phyloP scores from a whole-genome alignment of 352 stramenopile species.

The Pythium angustatum region DNA sequence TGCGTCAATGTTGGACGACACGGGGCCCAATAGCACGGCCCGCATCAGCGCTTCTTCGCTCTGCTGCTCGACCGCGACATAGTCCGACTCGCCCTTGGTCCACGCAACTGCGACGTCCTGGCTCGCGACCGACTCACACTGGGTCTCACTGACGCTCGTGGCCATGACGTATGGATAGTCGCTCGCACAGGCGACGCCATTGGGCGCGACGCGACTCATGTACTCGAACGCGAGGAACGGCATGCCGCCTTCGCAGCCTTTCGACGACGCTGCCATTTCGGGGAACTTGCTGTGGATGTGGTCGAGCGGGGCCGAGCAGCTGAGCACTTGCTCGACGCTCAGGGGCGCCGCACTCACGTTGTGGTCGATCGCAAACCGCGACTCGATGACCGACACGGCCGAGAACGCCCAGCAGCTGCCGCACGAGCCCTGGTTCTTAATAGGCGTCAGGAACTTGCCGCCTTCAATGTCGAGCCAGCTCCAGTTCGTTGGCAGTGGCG shows the following conservation, averaged over 20 bases:
- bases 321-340: slow-evolving; percentile 86
- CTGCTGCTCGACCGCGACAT: slow-evolving; percentile 50
- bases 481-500: slow-evolving; percentile 43
- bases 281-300: slow-evolving; percentile 74
- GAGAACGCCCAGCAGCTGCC: slow-evolving; percentile 94
- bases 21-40: slow-evolving; percentile 61
- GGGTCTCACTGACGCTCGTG: slow-evolving; percentile 47
- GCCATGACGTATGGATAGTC: slow-evolving; percentile 82
- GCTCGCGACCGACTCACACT: slow-evolving; percentile 35
- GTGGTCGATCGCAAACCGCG: slow-evolving; percentile 74
- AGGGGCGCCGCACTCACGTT: slow-evolving; percentile 62
- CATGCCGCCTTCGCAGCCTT: slow-evolving; percentile 87
- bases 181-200: slow-evolving; percentile 73
- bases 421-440: slow-evolving; percentile 93
- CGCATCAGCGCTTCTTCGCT: slow-evolving; percentile 63
- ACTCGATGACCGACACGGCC: slow-evolving; percentile 74
- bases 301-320: slow-evolving; percentile 69
- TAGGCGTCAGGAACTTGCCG: slow-evolving; percentile 85
- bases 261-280: slow-evolving; percentile 76
- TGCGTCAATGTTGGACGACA: slow-evolving; percentile 81
- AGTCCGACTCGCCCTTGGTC: slow-evolving; percentile 48
- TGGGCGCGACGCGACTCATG: slow-evolving; percentile 50
- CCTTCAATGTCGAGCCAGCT: slow-evolving; percentile 72
- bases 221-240: slow-evolving; percentile 91
- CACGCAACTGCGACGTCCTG: slow-evolving; percentile 52